Percentiles rank a stretch among this genome's conserved stretches.
Conservation (phyloP, 2,329 filamentous ascomycete genomes). For the Penicillium sp. region DNA sequence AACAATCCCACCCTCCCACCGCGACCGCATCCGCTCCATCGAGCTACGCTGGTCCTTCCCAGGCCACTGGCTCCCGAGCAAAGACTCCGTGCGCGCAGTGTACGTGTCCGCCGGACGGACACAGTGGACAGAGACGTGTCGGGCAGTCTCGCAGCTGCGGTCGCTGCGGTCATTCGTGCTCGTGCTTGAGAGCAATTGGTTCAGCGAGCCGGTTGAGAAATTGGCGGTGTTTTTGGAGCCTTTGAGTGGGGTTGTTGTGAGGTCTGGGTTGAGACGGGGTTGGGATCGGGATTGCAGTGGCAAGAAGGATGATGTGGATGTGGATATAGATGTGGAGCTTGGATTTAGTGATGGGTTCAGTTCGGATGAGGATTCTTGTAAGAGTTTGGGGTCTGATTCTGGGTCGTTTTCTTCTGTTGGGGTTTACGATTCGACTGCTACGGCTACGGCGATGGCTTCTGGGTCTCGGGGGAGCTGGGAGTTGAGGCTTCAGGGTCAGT, state of each 20-base stretch:
- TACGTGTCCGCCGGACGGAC: constrained; percentile 40
- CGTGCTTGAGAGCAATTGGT: constrained; percentile 37
- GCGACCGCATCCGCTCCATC: constrained; percentile 33
- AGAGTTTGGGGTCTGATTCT: constrained; percentile 1
- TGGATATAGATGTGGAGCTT: neutral
- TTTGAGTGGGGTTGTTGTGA: constrained; percentile 28
- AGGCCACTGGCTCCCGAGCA: constrained; percentile 42
- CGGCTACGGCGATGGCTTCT: too few relatives aligned
- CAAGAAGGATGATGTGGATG: neutral
- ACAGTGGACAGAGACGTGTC: constrained; percentile 42
- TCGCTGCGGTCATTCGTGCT: constrained; percentile 34
- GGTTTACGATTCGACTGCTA: neutral
- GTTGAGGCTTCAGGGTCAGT: constrained; percentile 35
- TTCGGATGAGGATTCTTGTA: constrained; percentile 12
- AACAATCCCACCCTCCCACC: constrained; percentile 32
- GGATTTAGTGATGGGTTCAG: neutral
- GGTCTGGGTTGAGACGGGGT: neutral
- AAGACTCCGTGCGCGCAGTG: constrained; percentile 40
- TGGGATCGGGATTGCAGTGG: neutral
- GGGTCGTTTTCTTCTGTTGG: neutral
- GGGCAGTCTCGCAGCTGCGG: constrained; percentile 26
- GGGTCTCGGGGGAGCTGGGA: constrained; percentile 25
- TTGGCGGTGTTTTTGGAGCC: constrained; percentile 39
- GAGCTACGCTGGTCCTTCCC: constrained; percentile 44
- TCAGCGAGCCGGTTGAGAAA: constrained; percentile 39